Conservation (phyloP, 495 filamentous ascomycete genomes). For the Aspergillus olivimuriae region DNA sequence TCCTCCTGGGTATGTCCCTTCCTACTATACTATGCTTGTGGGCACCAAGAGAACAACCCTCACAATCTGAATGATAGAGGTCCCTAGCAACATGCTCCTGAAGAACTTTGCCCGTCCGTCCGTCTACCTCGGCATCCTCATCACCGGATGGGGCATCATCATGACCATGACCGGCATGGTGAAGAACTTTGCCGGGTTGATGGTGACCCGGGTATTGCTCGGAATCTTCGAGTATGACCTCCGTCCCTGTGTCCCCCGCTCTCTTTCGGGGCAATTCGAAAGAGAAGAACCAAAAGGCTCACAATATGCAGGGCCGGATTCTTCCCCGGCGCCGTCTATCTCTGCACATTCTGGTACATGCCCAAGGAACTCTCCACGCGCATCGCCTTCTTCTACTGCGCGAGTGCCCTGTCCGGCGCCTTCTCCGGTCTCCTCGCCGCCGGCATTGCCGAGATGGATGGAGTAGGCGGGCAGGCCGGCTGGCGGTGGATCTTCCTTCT, state of each 20-base stretch:
- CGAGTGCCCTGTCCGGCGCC: slow-evolving; percentile 53
- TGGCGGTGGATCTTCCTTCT: slow-evolving; percentile 73
- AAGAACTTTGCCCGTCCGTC: slow-evolving; percentile 27
- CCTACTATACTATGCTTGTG: no score
- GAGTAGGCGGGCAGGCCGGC: slow-evolving; percentile 51
- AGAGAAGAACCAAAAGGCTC: neutral
- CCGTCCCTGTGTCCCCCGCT: neutral
- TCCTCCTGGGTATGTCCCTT: slow-evolving; percentile 50
- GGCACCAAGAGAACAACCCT: no score
- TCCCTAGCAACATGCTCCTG: slow-evolving; percentile 51
- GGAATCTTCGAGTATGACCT: slow-evolving; percentile 52
- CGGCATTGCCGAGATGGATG: slow-evolving; percentile 61
- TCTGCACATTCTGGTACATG: slow-evolving; percentile 67
- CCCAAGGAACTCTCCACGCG: slow-evolving; percentile 20
- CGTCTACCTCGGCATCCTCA: slow-evolving; percentile 46
- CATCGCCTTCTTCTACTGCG: slow-evolving; percentile 58
- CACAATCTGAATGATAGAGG: no score
- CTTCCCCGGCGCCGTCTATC: slow-evolving; percentile 66
- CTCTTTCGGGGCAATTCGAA: no score
- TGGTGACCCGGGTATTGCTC: slow-evolving; percentile 53
- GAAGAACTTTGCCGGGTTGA: slow-evolving; percentile 54
- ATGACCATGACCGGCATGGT: slow-evolving; percentile 36
- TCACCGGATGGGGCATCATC: slow-evolving; percentile 49
- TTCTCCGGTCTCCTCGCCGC: slow-evolving; percentile 64
- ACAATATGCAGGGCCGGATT: slow-evolving; percentile 42